Base-by-base conservation (phyloP, 2,329 filamentous ascomycete genomes). In the Colletotrichum eleusines region DNA sequence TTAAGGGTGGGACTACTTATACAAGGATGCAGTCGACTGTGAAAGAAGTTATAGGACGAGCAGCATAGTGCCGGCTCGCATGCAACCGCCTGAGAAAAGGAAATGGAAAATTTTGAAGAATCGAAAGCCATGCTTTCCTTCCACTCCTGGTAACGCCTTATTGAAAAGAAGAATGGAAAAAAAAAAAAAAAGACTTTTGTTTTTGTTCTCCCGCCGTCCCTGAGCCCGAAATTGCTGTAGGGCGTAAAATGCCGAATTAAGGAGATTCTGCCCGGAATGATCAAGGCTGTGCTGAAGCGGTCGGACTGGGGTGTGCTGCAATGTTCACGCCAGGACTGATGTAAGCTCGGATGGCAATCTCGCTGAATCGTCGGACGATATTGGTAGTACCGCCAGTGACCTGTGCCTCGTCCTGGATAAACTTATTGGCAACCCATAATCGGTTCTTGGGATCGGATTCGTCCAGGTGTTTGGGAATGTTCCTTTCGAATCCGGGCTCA, bases 361-460 rank as follows among this genome's bases (percentile, higher is more conserved):
- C 89, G 74, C 90, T 89, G 66, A 94, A 84, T n/a, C 90, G 87
- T 72, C 91, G 89, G 63, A 92, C 88, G 58, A 93, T 89, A 73
- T 93, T 92, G 1, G 90, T 93, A 1, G 91, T 92, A n/a, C 90
- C 91, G n/a, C 90, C 89, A 16, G 87, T 82, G 31, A 84, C 86
- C 65, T 86, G 84, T 11, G 89, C 86, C 77, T 93, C 90, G 72
- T 90, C 86, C 69, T 89, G 85, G 35, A 94, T 87, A 76, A 93
- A 93, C 77, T 89, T 90, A 75, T 90, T 89, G 3, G 91, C 91
- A 23, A 93, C 90, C 9, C 87, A 87, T 18, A 93, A 84, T 76
- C 90, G 90, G 76, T 88, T 90, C 72, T 89, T 89, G 1, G 89
- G 86, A 59, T 92, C 90, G 54, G 85, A 87, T 80, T 93, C 91